These are phyloP conservation scores for Ophiostoma perfectum DNA, from an alignment of 2,329 filamentous ascomycete species.

Conservation along the genomic window DNA sequence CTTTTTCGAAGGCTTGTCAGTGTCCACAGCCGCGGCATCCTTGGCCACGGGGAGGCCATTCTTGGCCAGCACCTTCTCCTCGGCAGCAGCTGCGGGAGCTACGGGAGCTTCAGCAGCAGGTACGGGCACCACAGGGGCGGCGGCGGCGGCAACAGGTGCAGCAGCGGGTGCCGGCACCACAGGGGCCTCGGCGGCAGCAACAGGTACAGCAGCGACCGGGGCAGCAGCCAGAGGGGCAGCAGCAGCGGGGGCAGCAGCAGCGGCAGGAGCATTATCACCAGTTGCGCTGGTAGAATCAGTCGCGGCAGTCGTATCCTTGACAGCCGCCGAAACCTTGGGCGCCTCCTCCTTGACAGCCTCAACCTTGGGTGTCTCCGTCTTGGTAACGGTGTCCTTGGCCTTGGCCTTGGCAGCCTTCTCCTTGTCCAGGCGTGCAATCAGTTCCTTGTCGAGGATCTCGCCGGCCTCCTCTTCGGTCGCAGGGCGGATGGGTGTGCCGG, in stretches of 20 bases:
- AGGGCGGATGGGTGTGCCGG: constrained; percentile 50
- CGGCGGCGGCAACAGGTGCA: not conserved
- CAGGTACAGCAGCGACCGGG: not conserved
- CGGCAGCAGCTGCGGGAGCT: constrained; percentile 9
- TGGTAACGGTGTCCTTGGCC: constrained; percentile 7
- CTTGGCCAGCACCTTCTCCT: constrained; percentile 24
- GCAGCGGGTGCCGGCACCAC: not conserved
- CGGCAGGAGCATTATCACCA: not conserved
- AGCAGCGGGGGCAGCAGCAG: not conserved
- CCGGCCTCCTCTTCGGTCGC: constrained; percentile 31
- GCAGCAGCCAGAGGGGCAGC: constrained; percentile 1
- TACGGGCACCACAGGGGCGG: not conserved
- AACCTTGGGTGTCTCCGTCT: constrained; percentile 34
- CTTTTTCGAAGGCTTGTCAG: constrained; percentile 24
- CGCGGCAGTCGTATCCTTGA: not conserved
- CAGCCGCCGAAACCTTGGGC: not conserved
- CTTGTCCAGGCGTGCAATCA: constrained; percentile 14
- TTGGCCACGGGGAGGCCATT: constrained; percentile 25
- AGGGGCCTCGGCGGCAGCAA: not conserved
- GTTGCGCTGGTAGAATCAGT: not conserved
- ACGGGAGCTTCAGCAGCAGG: not conserved
- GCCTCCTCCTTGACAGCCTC: constrained; percentile 16
- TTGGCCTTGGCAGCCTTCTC: constrained; percentile 19
- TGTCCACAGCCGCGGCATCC: constrained; percentile 8
- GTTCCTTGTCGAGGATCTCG: constrained; percentile 22